Conservation (phyloP, 352 stramenopile genomes). For the Aphanomyces euteiches region DNA sequence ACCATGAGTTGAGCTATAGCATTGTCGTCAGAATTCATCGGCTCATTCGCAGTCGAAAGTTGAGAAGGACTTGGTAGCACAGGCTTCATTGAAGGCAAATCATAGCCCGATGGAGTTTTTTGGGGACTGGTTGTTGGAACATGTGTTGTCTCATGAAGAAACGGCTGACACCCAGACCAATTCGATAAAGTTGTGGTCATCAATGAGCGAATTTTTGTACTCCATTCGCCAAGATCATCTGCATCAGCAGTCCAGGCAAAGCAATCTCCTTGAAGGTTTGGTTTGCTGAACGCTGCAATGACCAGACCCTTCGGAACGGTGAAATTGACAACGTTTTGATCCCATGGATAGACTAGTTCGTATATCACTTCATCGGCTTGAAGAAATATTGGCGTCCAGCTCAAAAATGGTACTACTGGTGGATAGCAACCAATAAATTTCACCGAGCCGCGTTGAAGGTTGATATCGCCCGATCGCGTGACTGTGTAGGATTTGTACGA, state of each 20-base stretch:
- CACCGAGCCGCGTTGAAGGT: background rate
- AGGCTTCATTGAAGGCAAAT: background rate
- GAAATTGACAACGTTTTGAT: background rate
- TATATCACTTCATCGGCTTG: background rate
- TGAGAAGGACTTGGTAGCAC: background rate
- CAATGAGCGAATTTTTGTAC: background rate
- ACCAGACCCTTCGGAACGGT: background rate
- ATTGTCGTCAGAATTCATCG: too few relatives aligned
- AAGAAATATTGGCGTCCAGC: background rate
- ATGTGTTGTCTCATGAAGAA: background rate
- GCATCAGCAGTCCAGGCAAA: background rate
- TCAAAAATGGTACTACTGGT: too few relatives aligned
- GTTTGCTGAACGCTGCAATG: background rate
- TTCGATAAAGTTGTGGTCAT: background rate
- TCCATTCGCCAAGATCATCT: background rate
- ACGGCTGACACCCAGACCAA: background rate
- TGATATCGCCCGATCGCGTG: background rate
- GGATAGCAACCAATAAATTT: slow-evolving; percentile 1
- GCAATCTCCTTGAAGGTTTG: background rate
- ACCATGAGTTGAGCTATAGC: too few relatives aligned
- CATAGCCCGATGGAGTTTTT: background rate
- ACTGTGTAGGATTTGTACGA: background rate
- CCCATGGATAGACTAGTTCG: background rate
- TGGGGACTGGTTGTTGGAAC: background rate
- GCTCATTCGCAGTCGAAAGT: too few relatives aligned